These are phyloP conservation scores for Ramalina intermedia DNA, from an alignment of 495 filamentous ascomycete species.

Conservation along the genomic window DNA sequence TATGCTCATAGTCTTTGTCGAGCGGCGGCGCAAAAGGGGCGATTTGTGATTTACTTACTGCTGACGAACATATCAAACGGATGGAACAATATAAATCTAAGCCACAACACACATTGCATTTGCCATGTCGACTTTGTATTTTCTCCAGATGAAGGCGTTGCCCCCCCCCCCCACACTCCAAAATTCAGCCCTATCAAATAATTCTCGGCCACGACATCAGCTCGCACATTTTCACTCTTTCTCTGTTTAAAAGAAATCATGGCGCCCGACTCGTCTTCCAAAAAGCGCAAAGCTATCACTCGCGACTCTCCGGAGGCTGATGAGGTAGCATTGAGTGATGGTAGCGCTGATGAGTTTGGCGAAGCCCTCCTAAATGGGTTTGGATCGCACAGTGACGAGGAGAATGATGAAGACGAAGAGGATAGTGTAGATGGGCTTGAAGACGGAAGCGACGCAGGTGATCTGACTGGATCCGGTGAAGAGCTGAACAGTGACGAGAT, in stretches of 20 bases:
- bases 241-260: neutral
- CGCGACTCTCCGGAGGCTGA: slow-evolving; percentile 37
- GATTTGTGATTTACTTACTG: too few relatives aligned
- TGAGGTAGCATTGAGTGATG: slow-evolving; percentile 31
- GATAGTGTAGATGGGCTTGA: slow-evolving; percentile 29
- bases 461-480: slow-evolving; percentile 27
- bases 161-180: too few relatives aligned
- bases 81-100: too few relatives aligned
- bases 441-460: slow-evolving; percentile 32
- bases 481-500: slow-evolving; percentile 38
- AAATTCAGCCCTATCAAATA: slow-evolving; percentile 6
- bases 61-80: too few relatives aligned
- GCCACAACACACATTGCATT: too few relatives aligned
- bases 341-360: slow-evolving; percentile 49
- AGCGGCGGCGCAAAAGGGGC: too few relatives aligned
- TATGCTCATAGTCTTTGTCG: too few relatives aligned
- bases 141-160: too few relatives aligned
- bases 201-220: neutral
- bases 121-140: too few relatives aligned
- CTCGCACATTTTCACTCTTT: too few relatives aligned
- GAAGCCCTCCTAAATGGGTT: slow-evolving; percentile 48
- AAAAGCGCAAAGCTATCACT: slow-evolving; percentile 46
- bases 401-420: slow-evolving; percentile 27
- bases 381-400: slow-evolving; percentile 38
- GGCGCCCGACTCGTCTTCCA: slow-evolving; percentile 18